A percentile compares a stretch with the other conserved stretches of the same genome.
Conservation (phyloP, 2,329 filamentous ascomycete species). For the Colletotrichum sp. region DNA sequence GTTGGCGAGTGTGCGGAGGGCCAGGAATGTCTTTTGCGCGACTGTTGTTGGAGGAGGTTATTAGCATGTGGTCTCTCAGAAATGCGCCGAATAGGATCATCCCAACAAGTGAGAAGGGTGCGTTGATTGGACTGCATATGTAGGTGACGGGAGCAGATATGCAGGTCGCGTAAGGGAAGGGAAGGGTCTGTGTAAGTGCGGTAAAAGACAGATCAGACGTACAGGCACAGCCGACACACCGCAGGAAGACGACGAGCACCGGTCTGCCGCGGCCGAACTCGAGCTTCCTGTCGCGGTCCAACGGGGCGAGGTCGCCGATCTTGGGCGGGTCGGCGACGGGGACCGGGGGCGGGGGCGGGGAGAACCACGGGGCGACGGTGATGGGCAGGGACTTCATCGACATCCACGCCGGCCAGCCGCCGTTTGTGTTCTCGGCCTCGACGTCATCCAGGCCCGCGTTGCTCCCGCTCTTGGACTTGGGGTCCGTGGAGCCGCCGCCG, state of each 20-base stretch:
- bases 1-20: conserved; percentile 59
- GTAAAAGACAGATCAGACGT: conserved; percentile 29
- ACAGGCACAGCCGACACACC: conserved; percentile 63
- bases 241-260: conserved; percentile 55
- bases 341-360: conserved; percentile 55
- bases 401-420: conserved; percentile 52
- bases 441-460: conserved; percentile 33
- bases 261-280: conserved; percentile 47
- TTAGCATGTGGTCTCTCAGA: neutral
- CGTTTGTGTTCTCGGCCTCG: conserved; percentile 20
- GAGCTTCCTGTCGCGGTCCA: conserved; percentile 50
- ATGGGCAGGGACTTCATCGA: conserved; percentile 53
- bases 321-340: conserved; percentile 49
- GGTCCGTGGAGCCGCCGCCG: conserved; percentile 31
- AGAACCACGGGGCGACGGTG: conserved; percentile 58
- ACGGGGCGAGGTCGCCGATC: conserved; percentile 52
- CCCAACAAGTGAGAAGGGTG: neutral
- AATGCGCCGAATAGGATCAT: neutral
- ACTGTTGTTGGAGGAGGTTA: conserved; percentile 37
- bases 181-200: neutral
- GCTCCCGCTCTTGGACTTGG: conserved; percentile 30
- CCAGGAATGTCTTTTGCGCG: conserved; percentile 62
- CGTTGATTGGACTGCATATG: neutral
- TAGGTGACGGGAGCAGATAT: neutral
- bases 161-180: neutral